phyloP scores from a whole-genome alignment of 768 basidiomycete genomes.

The Calocera cornea region DNA sequence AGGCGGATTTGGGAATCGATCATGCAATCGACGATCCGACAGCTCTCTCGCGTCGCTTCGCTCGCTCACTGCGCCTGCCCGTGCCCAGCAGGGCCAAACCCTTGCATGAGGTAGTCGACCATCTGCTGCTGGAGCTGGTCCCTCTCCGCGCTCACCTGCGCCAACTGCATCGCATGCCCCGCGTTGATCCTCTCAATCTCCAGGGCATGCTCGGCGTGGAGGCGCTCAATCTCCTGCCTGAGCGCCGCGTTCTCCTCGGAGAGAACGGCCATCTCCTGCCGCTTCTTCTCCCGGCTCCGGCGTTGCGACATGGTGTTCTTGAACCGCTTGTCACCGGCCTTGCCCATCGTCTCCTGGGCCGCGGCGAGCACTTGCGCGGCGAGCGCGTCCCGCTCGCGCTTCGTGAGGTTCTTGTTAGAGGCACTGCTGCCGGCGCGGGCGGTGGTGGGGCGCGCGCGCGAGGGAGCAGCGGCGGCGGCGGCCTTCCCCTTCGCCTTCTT shows the following conservation, averaged over 20 bases:
- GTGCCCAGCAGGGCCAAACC: too few relatives aligned
- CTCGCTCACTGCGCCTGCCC: background rate
- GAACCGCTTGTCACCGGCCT: background rate
- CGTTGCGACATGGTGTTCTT: conserved; percentile 1
- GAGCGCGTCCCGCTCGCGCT: background rate
- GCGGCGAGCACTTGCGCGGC: background rate
- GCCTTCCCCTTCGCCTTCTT: background rate
- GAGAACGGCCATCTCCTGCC: background rate
- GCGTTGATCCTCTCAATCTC: background rate
- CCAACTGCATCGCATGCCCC: background rate
- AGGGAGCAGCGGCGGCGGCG: background rate
- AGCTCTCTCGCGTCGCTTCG: too few relatives aligned
- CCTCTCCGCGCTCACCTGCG: background rate
- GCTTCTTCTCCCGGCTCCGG: background rate
- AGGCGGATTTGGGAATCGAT: too few relatives aligned
- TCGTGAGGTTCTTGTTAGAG: background rate
- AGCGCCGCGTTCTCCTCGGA: background rate
- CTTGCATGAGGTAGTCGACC: background rate
- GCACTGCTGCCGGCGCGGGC: background rate
- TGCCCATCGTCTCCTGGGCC: background rate
- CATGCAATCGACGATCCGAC: too few relatives aligned
- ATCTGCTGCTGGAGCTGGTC: background rate
- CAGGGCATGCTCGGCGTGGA: background rate
- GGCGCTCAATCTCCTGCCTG: background rate
- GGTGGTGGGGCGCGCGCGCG: background rate